Evolutionary conservation across 331 rosid genomes (phyloP).

Genomic region (Stylosanthes scabra): DNA sequence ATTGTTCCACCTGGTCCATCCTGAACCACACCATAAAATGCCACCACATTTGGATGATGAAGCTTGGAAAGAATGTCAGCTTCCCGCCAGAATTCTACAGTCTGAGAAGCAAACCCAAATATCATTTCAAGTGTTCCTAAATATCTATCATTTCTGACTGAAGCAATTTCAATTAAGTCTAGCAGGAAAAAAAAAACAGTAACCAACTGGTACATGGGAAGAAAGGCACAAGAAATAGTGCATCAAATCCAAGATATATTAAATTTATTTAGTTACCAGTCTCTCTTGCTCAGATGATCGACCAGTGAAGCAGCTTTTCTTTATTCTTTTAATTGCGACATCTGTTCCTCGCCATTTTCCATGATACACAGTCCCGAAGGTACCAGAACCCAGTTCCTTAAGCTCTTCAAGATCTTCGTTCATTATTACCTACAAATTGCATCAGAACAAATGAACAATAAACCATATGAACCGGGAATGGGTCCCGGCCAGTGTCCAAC

Average conservation of each 20-base stretch:
- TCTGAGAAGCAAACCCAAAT: conserved; percentile 53
- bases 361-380: conserved; percentile 91
- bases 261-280: conserved; percentile 56
- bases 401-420: conserved; percentile 95
- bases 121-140: conserved; percentile 16
- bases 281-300: conserved; percentile 94
- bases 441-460: conserved; percentile 49
- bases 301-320: conserved; percentile 87
- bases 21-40: conserved; percentile 93
- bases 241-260: conserved; percentile 1
- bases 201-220: background rate
- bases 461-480: conserved; percentile 2
- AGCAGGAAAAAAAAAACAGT: background rate
- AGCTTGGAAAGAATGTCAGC: conserved; percentile 95
- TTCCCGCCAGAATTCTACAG: conserved; percentile 91
- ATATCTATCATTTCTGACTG: background rate
- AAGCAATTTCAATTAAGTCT: conserved; percentile 3
- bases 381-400: conserved; percentile 89
- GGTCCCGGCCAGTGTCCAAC: conserved; percentile 8
- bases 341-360: conserved; percentile 98
- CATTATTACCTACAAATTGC: conserved; percentile 65
- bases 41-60: conserved; percentile 96
- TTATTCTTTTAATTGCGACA: conserved; percentile 91
- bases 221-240: background rate
- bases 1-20: conserved; percentile 94